These are phyloP conservation scores for Phytopythium montanum DNA, from an alignment of 352 stramenopile genomes.

Conservation along the genomic window DNA sequence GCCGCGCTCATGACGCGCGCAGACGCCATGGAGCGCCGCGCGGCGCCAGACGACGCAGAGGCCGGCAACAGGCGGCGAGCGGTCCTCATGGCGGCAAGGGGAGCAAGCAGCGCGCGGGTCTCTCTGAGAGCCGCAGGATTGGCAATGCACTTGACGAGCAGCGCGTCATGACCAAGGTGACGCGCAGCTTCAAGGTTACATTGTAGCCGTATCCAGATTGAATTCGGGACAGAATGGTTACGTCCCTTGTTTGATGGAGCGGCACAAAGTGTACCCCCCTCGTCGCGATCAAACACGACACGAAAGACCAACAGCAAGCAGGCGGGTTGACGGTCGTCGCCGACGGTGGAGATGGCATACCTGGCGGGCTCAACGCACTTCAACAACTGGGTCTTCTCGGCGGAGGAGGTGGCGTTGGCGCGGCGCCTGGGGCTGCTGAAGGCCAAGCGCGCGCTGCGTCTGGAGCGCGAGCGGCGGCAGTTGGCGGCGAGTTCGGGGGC, in stretches of 20 bases:
- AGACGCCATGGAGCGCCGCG: conserved; percentile 4
- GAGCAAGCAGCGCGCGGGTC: neutral
- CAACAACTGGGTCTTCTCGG: conserved; percentile 86
- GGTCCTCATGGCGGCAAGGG: conserved; percentile 12
- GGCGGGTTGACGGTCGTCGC: too few relatives aligned
- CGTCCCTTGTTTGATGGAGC: too few relatives aligned
- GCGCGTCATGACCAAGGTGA: conserved; percentile 1
- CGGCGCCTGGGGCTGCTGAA: conserved; percentile 66
- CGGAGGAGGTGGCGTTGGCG: conserved; percentile 53
- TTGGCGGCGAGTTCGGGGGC: conserved; percentile 4
- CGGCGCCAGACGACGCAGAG: neutral
- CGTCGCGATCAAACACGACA: too few relatives aligned
- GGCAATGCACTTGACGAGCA: neutral
- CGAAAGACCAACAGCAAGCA: too few relatives aligned
- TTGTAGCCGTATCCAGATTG: too few relatives aligned
- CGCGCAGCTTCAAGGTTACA: too few relatives aligned
- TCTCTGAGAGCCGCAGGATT: neutral
- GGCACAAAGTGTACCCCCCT: too few relatives aligned
- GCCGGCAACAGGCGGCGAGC: conserved; percentile 1
- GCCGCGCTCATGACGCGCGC: conserved; percentile 39
- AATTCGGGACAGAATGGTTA: too few relatives aligned
- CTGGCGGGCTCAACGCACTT: conserved; percentile 83
- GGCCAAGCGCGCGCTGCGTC: conserved; percentile 45
- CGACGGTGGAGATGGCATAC: conserved; percentile 60
- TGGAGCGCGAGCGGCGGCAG: conserved; percentile 48